phyloP scores from a whole-genome alignment of 1,139 yeast genomes.

The Keqinozyma sinolaborantium region DNA sequence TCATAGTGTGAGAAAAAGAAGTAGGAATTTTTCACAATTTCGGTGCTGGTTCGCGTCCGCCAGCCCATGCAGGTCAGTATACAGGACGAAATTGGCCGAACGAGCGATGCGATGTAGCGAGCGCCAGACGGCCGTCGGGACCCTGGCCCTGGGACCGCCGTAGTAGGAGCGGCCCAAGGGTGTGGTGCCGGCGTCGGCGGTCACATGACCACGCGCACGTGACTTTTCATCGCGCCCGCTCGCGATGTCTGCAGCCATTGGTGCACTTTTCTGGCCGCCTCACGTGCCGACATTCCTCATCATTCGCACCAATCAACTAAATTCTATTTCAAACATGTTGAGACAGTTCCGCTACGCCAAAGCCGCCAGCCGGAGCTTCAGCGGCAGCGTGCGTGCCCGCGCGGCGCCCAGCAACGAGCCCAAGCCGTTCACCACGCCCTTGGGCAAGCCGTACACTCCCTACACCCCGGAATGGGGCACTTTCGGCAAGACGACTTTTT shows the following conservation, averaged over 20 bases:
- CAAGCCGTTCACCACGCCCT: slow-evolving; percentile 31
- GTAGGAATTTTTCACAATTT: background rate
- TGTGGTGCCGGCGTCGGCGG: too few relatives aligned
- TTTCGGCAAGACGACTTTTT: slow-evolving; percentile 40
- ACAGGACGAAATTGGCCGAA: too few relatives aligned
- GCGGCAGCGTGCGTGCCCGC: background rate
- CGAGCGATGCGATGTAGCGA: too few relatives aligned
- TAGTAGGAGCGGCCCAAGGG: too few relatives aligned
- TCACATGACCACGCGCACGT: too few relatives aligned
- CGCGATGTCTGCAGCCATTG: too few relatives aligned
- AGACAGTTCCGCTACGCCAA: background rate
- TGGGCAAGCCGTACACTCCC: slow-evolving; percentile 35
- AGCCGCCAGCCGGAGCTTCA: background rate
- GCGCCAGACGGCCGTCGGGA: too few relatives aligned
- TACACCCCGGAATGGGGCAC: slow-evolving; percentile 30
- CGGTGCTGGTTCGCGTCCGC: too few relatives aligned
- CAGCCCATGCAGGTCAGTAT: too few relatives aligned
- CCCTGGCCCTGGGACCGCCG: too few relatives aligned
- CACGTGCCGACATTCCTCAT: background rate
- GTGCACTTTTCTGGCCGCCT: too few relatives aligned
- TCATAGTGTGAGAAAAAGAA: slow-evolving; percentile 8
- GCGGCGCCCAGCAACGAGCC: slow-evolving; percentile 15
- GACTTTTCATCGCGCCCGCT: too few relatives aligned
- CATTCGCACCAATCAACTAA: slow-evolving; percentile 1
- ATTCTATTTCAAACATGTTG: background rate